Base-by-base conservation (phyloP, 257 asterid genomes). In the Solanum pinnatisectum region DNA sequence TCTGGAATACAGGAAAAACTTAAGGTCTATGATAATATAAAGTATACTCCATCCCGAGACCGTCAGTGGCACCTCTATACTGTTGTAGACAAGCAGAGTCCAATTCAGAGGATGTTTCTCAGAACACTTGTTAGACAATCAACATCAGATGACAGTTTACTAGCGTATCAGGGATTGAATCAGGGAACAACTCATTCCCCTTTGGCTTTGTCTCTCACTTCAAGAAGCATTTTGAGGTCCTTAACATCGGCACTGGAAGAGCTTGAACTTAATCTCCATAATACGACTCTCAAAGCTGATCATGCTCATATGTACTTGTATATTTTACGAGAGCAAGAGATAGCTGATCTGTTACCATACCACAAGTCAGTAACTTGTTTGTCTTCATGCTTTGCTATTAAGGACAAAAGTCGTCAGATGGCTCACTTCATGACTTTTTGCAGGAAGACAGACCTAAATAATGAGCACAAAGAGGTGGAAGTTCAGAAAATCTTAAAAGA, bases 11-110 rank as follows among this genome's bases (percentile, higher is more conserved):
- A 97, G 99, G 99, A 96, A 88, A 97, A 97, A 89, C 96, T 97
- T 23, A 97, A 94, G 91, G 93, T 94, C 76, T 96, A 94, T 88
- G 95, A 92, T 39, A 93, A 93, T 89, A 95, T 94, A 86, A 92
- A 96, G 82, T 95, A 96, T 84, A 96, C 99, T 67, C 96, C 98
- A 87, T 97, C 99, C 76, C 95, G 99, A 83, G 99, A 97, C 90
- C 95, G 99, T 76, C 99, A 97, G 91, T 97, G 99, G 99, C 99
- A 97, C 93, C 95, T 95, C 72, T 97, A 97, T 91, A 95, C 98
- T 36, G 98, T 96, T 88, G 79, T 87, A 15, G 99, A 97, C 90
- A 96, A 94, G 93, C 93, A 94, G n/a, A 88, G 89, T 67, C 93
- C 93, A 56, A 88, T 94, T 87, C 96, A 91, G 89, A 95, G 99